Evolutionary conservation across 75 land plant species (phyloP).

Genomic region (Cupressus sempervirens): DNA sequence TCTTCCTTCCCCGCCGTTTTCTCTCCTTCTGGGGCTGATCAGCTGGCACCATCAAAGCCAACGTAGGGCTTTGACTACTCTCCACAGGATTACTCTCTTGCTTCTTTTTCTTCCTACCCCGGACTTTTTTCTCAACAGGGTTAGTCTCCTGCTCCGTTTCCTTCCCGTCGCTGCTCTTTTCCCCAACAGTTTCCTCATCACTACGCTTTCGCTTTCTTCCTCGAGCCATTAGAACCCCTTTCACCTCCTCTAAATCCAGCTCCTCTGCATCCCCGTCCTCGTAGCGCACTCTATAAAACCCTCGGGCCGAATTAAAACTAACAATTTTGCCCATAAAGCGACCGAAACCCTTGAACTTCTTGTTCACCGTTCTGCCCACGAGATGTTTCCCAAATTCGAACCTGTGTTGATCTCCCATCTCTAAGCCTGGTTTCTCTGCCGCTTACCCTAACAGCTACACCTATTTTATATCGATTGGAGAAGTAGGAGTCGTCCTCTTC

Average conservation of each 20-base stretch:
- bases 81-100: too few species aligned
- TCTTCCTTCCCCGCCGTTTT: too few species aligned
- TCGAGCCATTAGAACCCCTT: slow-evolving; percentile 16
- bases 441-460: neutral
- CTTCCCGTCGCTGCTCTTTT: slow-evolving; percentile 7
- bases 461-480: neutral
- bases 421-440: neutral
- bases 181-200: neutral
- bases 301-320: slow-evolving; percentile 41
- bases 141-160: too few species aligned
- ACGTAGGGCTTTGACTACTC: too few species aligned
- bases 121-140: too few species aligned
- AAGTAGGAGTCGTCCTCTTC: neutral
- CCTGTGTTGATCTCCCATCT: slow-evolving; percentile 3
- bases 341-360: slow-evolving; percentile 43
- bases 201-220: neutral
- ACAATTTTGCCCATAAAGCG: slow-evolving; percentile 42
- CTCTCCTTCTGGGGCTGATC: too few species aligned
- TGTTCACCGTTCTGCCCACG: slow-evolving; percentile 54
- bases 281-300: slow-evolving; percentile 46
- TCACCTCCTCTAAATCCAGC: slow-evolving; percentile 37
- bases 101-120: too few species aligned
- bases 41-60: too few species aligned
- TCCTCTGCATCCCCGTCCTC: slow-evolving; percentile 78
- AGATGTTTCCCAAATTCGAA: slow-evolving; percentile 23